Evolutionary conservation across 176 grass and related monocot species (phyloP).

Genomic region (Tuctoria greenei): DNA sequence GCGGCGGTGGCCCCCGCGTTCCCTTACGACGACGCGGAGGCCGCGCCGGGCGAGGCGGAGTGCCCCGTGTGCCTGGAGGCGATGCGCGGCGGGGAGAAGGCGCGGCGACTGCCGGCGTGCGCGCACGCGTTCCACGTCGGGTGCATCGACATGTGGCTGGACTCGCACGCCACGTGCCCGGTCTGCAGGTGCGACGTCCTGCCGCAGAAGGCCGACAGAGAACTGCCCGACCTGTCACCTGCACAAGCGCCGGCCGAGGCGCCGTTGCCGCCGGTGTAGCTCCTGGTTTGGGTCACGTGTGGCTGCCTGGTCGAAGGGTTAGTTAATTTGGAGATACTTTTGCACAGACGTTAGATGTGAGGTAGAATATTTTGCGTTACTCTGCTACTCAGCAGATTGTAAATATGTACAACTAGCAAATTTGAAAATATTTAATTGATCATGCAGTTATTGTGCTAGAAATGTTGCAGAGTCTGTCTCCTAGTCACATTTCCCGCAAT

Average conservation of each 20-base stretch:
- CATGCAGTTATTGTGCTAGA: no score
- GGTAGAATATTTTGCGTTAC: no score
- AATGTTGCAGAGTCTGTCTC: no score
- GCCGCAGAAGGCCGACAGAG: not conserved
- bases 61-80: slow-evolving; percentile 64
- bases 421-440: no score
- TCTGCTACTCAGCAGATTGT: no score
- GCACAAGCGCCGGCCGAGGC: slow-evolving; percentile 10
- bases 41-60: not conserved
- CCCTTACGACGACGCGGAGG: not conserved
- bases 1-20: slow-evolving; percentile 31
- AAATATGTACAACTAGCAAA: no score
- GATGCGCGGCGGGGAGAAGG: slow-evolving; percentile 36
- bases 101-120: slow-evolving; percentile 51
- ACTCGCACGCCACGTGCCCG: slow-evolving; percentile 57
- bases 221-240: not conserved
- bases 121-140: slow-evolving; percentile 59
- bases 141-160: slow-evolving; percentile 68
- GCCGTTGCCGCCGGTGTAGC: slow-evolving; percentile 35
- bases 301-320: no score
- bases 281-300: not conserved
- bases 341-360: not conserved
- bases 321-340: not conserved
- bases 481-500: no score
- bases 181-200: slow-evolving; percentile 52